Evolutionary conservation across 257 asterid genomes (phyloP).

Genomic region (Plantago major): DNA sequence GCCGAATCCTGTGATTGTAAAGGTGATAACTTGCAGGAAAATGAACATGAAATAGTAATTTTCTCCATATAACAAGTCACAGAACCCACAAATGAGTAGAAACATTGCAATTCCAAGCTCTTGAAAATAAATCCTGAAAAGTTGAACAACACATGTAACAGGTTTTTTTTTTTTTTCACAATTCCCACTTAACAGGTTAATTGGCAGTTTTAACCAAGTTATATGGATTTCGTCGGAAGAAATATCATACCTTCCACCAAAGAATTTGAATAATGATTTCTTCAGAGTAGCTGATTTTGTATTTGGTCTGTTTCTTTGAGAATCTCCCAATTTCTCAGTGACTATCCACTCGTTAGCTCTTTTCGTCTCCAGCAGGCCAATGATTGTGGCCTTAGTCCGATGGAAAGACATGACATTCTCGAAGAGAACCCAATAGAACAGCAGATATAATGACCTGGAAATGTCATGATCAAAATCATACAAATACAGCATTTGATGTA

Average conservation of each 20-base stretch:
- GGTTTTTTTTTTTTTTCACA: neutral
- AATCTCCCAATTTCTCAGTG: slow-evolving; percentile 60
- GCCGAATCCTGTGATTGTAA: slow-evolving; percentile 57
- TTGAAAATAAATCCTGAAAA: slow-evolving; percentile 40
- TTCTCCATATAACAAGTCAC: slow-evolving; percentile 54
- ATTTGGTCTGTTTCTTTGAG: slow-evolving; percentile 37
- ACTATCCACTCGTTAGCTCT: slow-evolving; percentile 72
- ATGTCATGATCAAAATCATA: neutral
- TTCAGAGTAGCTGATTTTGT: slow-evolving; percentile 21
- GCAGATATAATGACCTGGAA: slow-evolving; percentile 52
- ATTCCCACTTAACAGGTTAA: no score
- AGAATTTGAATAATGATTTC: slow-evolving; percentile 26
- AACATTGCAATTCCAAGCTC: slow-evolving; percentile 55
- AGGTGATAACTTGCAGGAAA: slow-evolving; percentile 50
- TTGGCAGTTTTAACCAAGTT: no score
- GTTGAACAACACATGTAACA: neutral
- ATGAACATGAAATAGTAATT: slow-evolving; percentile 52
- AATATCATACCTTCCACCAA: slow-evolving; percentile 48
- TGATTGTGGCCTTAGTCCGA: slow-evolving; percentile 61
- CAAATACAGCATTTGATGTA: neutral
- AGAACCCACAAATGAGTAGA: slow-evolving; percentile 53
- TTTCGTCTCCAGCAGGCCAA: slow-evolving; percentile 56
- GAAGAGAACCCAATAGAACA: slow-evolving; percentile 59
- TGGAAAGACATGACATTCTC: slow-evolving; percentile 80
- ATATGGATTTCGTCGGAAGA: no score